These are phyloP conservation scores for Zostera marina DNA, from an alignment of 116 monocot genomes.

Conservation along the genomic window DNA sequence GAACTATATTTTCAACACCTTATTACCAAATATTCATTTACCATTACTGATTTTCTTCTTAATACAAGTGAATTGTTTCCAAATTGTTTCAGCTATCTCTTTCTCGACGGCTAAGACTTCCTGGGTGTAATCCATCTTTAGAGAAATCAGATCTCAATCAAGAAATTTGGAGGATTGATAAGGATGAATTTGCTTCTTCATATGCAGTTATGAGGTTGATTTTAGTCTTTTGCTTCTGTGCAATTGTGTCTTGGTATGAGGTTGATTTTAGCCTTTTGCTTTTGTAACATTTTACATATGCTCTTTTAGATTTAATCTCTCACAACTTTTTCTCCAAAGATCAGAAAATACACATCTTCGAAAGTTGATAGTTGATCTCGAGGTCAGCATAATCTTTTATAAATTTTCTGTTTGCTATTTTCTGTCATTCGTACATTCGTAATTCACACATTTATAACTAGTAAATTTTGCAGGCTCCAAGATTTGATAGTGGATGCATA, in stretches of 20 bases:
- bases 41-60: not conserved
- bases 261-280: too few species aligned
- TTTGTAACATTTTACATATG: not conserved
- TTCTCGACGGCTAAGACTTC: constrained; percentile 37
- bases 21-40: not conserved
- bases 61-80: not conserved
- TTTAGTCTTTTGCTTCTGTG: not conserved
- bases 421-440: not conserved
- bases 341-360: constrained; percentile 37
- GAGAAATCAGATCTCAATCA: constrained; percentile 20
- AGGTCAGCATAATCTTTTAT: constrained; percentile 23
- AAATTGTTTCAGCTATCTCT: not conserved
- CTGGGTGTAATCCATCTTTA: constrained; percentile 24
- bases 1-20: not conserved
- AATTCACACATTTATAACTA: not conserved
- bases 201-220: constrained; percentile 74
- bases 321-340: constrained; percentile 55
- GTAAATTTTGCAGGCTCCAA: constrained; percentile 34
- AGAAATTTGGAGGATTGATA: constrained; percentile 81
- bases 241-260: too few species aligned
- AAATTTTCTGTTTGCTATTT: not conserved
- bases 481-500: constrained; percentile 76
- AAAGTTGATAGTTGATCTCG: constrained; percentile 79
- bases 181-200: constrained; percentile 76
- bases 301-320: constrained; percentile 55